Conservation (phyloP, 2,329 filamentous ascomycete species). For the Fusarium chaquense region DNA sequence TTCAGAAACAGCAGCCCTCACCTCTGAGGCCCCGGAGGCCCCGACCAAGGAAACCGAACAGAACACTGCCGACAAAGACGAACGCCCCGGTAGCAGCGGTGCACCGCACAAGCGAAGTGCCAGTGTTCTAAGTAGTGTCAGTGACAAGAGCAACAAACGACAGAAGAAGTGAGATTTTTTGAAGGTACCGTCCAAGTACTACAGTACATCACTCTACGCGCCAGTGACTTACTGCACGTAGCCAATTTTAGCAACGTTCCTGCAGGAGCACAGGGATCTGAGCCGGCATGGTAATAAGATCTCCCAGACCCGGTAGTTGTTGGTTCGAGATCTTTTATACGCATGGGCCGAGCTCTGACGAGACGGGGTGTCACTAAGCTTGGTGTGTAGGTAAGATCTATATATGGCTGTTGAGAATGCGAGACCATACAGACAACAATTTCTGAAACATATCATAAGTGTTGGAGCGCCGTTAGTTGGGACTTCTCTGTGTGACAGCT, state of each 20-base stretch:
- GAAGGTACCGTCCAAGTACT: constrained; percentile 42
- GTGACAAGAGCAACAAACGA: constrained; percentile 72
- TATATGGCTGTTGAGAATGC: constrained; percentile 3
- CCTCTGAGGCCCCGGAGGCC: constrained; percentile 25
- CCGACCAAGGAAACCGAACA: constrained; percentile 34
- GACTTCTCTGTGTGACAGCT: constrained; percentile 25
- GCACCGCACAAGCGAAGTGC: constrained; percentile 80
- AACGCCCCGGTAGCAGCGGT: constrained; percentile 56
- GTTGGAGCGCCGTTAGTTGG: constrained; percentile 32
- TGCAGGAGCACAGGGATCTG: constrained; percentile 29
- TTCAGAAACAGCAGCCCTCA: constrained; percentile 17
- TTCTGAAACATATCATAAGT: constrained; percentile 10
- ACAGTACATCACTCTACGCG: constrained; percentile 32
- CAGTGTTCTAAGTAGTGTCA: constrained; percentile 79
- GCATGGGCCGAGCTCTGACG: constrained; percentile 9
- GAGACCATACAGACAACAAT: constrained; percentile 17
- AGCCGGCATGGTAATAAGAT: constrained; percentile 20
- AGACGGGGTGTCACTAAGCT: constrained; percentile 19
- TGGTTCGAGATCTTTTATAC: constrained; percentile 29
- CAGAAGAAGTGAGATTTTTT: constrained; percentile 61
- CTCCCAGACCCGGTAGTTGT: constrained; percentile 33
- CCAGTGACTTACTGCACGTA: constrained; percentile 32
- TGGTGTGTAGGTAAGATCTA: constrained; percentile 11
- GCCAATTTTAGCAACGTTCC: constrained; percentile 21
- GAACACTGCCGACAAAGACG: constrained; percentile 47